phyloP scores from a whole-genome alignment of 768 basidiomycete genomes.

The Lyophyllum semitale region DNA sequence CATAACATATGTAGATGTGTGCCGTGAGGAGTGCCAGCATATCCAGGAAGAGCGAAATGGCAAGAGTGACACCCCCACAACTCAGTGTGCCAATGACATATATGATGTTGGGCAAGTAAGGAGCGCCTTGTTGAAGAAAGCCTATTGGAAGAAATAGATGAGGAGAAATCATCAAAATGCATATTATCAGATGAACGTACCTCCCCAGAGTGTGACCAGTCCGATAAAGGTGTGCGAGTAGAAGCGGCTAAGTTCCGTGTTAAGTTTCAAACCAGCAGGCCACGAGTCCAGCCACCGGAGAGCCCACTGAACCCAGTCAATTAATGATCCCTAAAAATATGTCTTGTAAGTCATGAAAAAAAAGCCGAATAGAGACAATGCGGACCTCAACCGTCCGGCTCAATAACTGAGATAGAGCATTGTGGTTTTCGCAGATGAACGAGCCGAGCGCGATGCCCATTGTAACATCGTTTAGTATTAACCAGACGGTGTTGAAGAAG shows the following conservation, averaged over 20 bases:
- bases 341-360: background rate
- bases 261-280: conserved; percentile 96
- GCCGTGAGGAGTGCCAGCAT: conserved; percentile 64
- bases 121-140: conserved; percentile 23
- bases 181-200: conserved; percentile 44
- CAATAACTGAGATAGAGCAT: conserved; percentile 41
- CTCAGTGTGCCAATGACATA: conserved; percentile 40
- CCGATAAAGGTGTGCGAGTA: conserved; percentile 74
- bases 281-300: conserved; percentile 90
- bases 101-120: conserved; percentile 29
- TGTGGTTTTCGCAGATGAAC: conserved; percentile 70
- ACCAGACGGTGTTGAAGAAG: conserved; percentile 92
- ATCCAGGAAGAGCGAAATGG: conserved; percentile 69
- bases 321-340: conserved; percentile 36
- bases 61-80: conserved; percentile 60
- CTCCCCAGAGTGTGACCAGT: conserved; percentile 68
- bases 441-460: conserved; percentile 75
- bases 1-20: conserved; percentile 74
- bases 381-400: conserved; percentile 42
- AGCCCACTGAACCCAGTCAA: conserved; percentile 49
- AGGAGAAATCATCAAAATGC: background rate
- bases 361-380: background rate
- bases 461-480: conserved; percentile 87
- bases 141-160: conserved; percentile 14
- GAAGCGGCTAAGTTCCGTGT: conserved; percentile 88